Conservation (phyloP, 2,329 filamentous ascomycete genomes). For the Bipolaris cookei region DNA sequence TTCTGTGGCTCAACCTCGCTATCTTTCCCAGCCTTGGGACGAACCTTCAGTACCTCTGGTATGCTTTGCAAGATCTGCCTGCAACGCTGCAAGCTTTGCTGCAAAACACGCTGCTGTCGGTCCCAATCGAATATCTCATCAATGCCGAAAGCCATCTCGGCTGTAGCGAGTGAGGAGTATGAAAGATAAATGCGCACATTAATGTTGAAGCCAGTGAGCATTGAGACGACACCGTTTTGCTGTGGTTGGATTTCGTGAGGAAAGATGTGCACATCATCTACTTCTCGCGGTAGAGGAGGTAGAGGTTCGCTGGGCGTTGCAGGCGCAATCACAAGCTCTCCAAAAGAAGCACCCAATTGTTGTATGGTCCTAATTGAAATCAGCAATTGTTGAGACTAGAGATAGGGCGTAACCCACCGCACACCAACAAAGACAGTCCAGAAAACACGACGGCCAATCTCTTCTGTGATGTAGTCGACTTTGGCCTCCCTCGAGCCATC, state of each 20-base stretch:
- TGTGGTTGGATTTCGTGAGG: conserved; percentile 73
- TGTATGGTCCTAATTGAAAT: conserved; percentile 68
- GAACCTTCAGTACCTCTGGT: conserved; percentile 71
- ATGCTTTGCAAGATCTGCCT: conserved; percentile 72
- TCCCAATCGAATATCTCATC: conserved; percentile 77
- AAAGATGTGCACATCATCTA: conserved; percentile 83
- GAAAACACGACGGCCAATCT: conserved; percentile 70
- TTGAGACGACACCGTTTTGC: conserved; percentile 69
- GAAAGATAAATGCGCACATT: conserved; percentile 80
- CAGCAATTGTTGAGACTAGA: conserved; percentile 4
- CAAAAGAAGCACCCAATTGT: conserved; percentile 74
- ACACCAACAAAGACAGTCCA: conserved; percentile 81
- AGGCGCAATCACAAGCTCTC: conserved; percentile 76
- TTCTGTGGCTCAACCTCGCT: conserved; percentile 34
- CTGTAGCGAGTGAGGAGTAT: conserved; percentile 78
- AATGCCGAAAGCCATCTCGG: conserved; percentile 82
- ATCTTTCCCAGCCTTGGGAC: conserved; percentile 50
- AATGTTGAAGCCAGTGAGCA: conserved; percentile 80
- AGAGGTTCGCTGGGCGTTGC: conserved; percentile 77
- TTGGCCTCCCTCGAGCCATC: conserved; percentile 48
- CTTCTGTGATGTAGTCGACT: conserved; percentile 55
- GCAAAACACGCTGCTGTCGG: conserved; percentile 75
- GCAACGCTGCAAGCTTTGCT: conserved; percentile 71
- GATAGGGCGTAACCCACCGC: conserved; percentile 56
- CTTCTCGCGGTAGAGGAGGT: conserved; percentile 78